Conservation (phyloP, 2,329 filamentous ascomycete species). For the Beauveria caledonica region DNA sequence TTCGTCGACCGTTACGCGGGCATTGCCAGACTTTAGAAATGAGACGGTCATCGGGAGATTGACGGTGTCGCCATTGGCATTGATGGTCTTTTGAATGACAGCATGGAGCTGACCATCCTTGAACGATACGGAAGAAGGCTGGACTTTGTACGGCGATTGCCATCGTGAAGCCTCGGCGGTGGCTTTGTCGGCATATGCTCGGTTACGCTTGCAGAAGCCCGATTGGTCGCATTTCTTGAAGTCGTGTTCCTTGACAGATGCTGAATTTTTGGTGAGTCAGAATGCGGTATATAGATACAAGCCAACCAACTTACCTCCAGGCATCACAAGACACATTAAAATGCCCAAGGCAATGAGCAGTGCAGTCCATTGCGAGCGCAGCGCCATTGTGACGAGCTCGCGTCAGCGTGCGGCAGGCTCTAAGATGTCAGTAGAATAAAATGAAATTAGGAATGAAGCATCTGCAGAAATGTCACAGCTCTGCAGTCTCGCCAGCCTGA, state of each 20-base stretch:
- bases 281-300: neutral
- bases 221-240: constrained; percentile 97
- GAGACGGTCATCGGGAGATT: constrained; percentile 76
- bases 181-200: constrained; percentile 76
- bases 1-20: constrained; percentile 83
- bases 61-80: constrained; percentile 55
- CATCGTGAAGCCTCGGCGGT: constrained; percentile 57
- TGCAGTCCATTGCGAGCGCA: constrained; percentile 45
- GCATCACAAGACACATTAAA: constrained; percentile 52
- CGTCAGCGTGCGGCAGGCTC: neutral
- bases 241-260: constrained; percentile 84
- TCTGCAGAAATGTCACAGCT: neutral
- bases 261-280: constrained; percentile 35
- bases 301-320: constrained; percentile 43
- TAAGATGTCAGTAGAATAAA: neutral
- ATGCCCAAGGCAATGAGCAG: constrained; percentile 51
- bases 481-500: neutral
- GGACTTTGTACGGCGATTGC: constrained; percentile 73
- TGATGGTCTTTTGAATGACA: constrained; percentile 71
- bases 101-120: constrained; percentile 74
- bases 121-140: constrained; percentile 63
- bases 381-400: constrained; percentile 7
- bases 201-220: constrained; percentile 94
- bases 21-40: constrained; percentile 83
- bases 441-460: neutral